Conservation (phyloP, 2,329 filamentous ascomycete genomes). For the Paraconiothyrium sp. region DNA sequence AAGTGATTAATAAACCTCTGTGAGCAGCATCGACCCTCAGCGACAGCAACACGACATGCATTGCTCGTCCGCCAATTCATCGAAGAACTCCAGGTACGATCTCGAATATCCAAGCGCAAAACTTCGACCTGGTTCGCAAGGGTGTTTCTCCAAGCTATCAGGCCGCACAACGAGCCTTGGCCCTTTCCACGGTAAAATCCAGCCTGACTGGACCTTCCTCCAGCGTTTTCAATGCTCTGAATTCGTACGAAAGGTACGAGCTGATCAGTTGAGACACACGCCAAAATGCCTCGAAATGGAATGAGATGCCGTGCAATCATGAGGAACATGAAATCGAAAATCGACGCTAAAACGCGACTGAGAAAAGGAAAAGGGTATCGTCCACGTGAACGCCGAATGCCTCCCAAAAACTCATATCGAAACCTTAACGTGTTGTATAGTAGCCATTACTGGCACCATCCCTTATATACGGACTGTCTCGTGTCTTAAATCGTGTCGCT, state of each 20-base stretch:
- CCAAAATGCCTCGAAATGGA: neutral
- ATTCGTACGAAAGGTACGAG: neutral
- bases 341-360: conserved; percentile 18
- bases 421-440: conserved; percentile 24
- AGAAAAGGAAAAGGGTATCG: conserved; percentile 39
- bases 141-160: neutral
- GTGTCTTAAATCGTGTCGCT: conserved; percentile 20
- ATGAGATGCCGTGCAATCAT: conserved; percentile 6
- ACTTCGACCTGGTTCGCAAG: neutral
- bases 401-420: conserved; percentile 18
- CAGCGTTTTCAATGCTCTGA: neutral
- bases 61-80: neutral
- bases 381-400: conserved; percentile 29
- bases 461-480: conserved; percentile 23
- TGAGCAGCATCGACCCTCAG: neutral
- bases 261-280: neutral
- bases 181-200: neutral
- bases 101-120: neutral
- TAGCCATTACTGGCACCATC: conserved; percentile 26
- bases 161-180: neutral
- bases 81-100: neutral
- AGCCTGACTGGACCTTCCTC: neutral
- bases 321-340: conserved; percentile 13
- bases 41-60: neutral
- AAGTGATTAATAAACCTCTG: neutral